Evolutionary conservation across 768 basidiomycete genomes (phyloP).

Genomic region (Pholiota microspora): DNA sequence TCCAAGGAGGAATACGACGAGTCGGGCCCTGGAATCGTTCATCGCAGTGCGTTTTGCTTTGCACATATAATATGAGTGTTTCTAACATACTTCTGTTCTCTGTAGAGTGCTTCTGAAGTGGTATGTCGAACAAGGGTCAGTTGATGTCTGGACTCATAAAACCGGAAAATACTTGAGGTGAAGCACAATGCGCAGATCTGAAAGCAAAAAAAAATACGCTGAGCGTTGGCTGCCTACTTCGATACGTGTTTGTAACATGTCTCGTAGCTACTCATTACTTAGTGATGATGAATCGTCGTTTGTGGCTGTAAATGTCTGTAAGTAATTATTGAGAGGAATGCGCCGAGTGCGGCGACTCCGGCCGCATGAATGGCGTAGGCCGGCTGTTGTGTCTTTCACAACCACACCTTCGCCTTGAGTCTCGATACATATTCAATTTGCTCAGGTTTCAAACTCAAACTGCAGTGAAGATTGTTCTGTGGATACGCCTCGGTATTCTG

Average conservation of each 20-base stretch:
- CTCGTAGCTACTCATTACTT: background rate
- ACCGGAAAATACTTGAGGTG: background rate
- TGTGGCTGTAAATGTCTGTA: background rate
- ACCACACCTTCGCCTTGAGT: too few species aligned
- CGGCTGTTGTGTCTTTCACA: too few species aligned
- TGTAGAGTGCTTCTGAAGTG: conserved; percentile 5
- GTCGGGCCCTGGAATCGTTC: conserved; percentile 71
- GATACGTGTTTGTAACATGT: conserved; percentile 7
- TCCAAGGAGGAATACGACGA: conserved; percentile 94
- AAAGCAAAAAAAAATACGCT: background rate
- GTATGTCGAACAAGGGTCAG: background rate
- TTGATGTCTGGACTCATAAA: background rate
- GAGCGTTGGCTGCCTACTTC: background rate
- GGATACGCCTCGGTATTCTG: too few species aligned
- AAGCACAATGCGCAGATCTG: background rate
- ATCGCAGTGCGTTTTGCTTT: conserved; percentile 25
- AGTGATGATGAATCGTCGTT: background rate
- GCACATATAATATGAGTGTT: too few species aligned
- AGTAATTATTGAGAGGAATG: too few species aligned
- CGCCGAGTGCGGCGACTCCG: too few species aligned
- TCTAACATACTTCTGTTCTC: background rate
- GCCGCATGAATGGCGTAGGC: too few species aligned
- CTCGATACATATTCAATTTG: too few species aligned
- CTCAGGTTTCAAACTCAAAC: too few species aligned
- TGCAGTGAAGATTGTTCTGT: too few species aligned